A percentile compares a stretch with the other conserved stretches of the same genome.
These are phyloP conservation scores for Phytophthora vignae DNA, from an alignment of 352 stramenopile species.

Conservation along the genomic window DNA sequence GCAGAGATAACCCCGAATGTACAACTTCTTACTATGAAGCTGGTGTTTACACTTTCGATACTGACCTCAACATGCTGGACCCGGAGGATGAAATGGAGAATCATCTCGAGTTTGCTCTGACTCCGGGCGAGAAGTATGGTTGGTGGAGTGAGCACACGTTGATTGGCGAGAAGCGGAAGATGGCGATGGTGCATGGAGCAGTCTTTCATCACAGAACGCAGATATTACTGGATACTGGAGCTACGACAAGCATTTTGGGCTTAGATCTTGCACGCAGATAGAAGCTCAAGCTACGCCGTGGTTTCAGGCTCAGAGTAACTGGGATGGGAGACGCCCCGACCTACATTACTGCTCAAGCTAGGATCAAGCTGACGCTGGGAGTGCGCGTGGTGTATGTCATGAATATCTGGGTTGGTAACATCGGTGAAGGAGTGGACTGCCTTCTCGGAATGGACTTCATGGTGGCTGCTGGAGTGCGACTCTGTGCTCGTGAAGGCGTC, in stretches of 20 bases:
- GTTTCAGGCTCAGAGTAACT: too few relatives aligned
- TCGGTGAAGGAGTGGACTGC: conserved; percentile 32
- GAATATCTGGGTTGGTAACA: conserved; percentile 33
- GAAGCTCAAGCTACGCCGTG: conserved; percentile 19
- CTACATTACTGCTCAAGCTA: too few relatives aligned
- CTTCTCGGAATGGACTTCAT: conserved; percentile 46
- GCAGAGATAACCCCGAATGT: too few relatives aligned
- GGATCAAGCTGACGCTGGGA: too few relatives aligned
- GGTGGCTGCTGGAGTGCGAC: conserved; percentile 24
- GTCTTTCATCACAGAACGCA: background rate
- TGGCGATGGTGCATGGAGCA: background rate
- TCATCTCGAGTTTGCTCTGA: too few relatives aligned
- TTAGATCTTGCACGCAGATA: conserved; percentile 34
- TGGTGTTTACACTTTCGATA: too few relatives aligned
- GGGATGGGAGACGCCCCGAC: too few relatives aligned
- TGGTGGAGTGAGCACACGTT: background rate
- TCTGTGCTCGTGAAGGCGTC: conserved; percentile 8
- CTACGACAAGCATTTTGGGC: conserved; percentile 34
- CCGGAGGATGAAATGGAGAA: too few relatives aligned
- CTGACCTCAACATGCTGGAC: too few relatives aligned
- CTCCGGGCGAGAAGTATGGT: too few relatives aligned
- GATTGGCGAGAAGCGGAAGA: background rate
- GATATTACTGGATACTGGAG: conserved; percentile 31
- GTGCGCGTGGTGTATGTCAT: too few relatives aligned
- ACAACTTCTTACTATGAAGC: too few relatives aligned